These are phyloP conservation scores for Aspergillus cristatus DNA, from an alignment of 495 filamentous ascomycete species.

Conservation along the genomic window DNA sequence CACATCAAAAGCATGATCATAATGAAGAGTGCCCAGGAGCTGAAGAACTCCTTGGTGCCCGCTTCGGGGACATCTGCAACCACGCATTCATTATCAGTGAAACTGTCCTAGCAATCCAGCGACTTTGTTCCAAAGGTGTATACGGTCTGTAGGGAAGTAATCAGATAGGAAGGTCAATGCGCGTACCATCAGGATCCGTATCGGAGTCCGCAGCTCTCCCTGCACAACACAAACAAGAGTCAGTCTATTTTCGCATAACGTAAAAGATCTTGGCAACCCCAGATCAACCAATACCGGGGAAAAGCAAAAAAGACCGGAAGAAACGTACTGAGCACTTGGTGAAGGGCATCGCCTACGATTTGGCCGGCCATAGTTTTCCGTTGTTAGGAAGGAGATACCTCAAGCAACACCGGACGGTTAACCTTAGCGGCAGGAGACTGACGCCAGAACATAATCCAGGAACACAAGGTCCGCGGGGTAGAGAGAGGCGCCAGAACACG, in stretches of 20 bases:
- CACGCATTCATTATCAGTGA: slow-evolving; percentile 10
- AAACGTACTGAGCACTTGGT: slow-evolving; percentile 33
- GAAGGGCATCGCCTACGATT: slow-evolving; percentile 27
- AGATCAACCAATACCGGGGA: not conserved
- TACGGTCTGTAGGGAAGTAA: not conserved
- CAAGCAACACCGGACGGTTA: slow-evolving; percentile 24
- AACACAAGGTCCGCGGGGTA: too few species aligned
- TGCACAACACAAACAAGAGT: slow-evolving; percentile 12
- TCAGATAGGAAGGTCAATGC: slow-evolving; percentile 2
- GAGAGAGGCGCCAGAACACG: too few species aligned
- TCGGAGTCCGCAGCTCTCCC: slow-evolving; percentile 31
- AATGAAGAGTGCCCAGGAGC: slow-evolving; percentile 96
- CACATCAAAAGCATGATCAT: slow-evolving; percentile 85
- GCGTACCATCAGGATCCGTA: slow-evolving; percentile 44
- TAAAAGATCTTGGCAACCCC: not conserved
- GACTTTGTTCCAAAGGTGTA: too few species aligned
- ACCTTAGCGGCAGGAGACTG: slow-evolving; percentile 22
- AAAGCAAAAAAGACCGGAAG: not conserved
- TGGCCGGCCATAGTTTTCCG: slow-evolving; percentile 28
- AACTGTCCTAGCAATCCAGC: slow-evolving; percentile 3
- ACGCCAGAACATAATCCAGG: slow-evolving; percentile 14
- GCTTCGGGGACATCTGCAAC: slow-evolving; percentile 46
- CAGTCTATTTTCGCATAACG: slow-evolving; percentile 6
- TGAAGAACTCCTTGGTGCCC: slow-evolving; percentile 78
- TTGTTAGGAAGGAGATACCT: slow-evolving; percentile 14